Percentiles rank a stretch among this genome's conserved stretches.
These are phyloP conservation scores for Aspergillus ellipticus DNA, from an alignment of 495 filamentous ascomycete genomes.

Conservation along the genomic window DNA sequence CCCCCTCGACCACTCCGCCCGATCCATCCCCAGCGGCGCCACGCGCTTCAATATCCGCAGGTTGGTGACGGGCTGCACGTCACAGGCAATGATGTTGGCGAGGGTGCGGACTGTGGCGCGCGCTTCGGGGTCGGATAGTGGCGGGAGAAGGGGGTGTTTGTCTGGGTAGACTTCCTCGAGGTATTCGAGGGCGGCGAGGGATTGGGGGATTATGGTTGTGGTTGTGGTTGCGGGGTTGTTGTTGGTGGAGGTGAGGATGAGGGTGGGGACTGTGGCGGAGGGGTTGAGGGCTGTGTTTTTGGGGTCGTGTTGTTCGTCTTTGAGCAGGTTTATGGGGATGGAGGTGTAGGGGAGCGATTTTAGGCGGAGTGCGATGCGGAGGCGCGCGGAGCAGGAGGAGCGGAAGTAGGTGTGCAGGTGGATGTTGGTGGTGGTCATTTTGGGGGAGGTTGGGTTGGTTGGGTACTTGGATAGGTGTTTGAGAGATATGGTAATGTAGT, in stretches of 20 bases:
- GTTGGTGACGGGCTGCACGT: slow-evolving; percentile 51
- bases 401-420: slow-evolving; percentile 53
- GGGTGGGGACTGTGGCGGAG: slow-evolving; percentile 47
- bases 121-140: slow-evolving; percentile 14
- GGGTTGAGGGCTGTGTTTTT: slow-evolving; percentile 41
- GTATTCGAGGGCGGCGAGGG: slow-evolving; percentile 51
- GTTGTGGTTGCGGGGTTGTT: slow-evolving; percentile 1
- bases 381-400: slow-evolving; percentile 52
- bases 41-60: slow-evolving; percentile 43
- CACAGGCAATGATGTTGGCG: slow-evolving; percentile 43
- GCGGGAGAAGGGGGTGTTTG: slow-evolving; percentile 35
- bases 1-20: slow-evolving; percentile 34
- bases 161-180: slow-evolving; percentile 45
- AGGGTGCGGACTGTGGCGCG: slow-evolving; percentile 43
- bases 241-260: slow-evolving; percentile 25
- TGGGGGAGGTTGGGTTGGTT: not conserved
- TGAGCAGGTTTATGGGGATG: slow-evolving; percentile 44
- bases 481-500: not conserved
- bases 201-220: slow-evolving; percentile 44
- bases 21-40: slow-evolving; percentile 33
- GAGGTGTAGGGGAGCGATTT: slow-evolving; percentile 41
- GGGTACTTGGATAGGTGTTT: not conserved
- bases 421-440: slow-evolving; percentile 15
- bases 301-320: slow-evolving; percentile 36
- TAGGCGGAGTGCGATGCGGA: slow-evolving; percentile 49